Base-by-base conservation (phyloP, 257 asterid genomes). In the Nyctanthes arbortristis region DNA sequence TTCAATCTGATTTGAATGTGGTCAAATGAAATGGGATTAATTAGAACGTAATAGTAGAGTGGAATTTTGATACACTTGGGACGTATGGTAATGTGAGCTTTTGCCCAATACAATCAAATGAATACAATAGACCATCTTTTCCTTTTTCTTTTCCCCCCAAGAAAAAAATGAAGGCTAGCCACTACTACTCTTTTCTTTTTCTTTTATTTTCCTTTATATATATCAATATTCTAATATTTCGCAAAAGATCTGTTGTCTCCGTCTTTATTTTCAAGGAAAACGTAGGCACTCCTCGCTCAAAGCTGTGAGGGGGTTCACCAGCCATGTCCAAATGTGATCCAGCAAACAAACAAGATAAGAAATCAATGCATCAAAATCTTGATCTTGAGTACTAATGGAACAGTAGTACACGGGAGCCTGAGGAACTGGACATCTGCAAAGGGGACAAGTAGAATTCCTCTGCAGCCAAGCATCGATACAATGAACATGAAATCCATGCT, bases 381-480 rank as follows among this genome's bases (percentile, higher is more conserved):
- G 59, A 52, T 52, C 59, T 52, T 52, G 59, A 7, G 59, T 24
- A 1, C 59, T 24, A 22, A 20, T 52, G 59, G 59, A 52, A 24
- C 3, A 10, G 31, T 20, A 52, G 11, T 52, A 13, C 13, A 24
- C 9, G 16, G 30, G 16, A 22, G 29, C 10, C 16, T 10, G 59
- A 52, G 31, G 59, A 52, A 52, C 16, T 24, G 59, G 59, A 52
- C 59, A 52, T 27, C 59, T 52, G n/a, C 59, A 52, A 22, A 52
- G 13, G 59, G 59, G 59, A 22, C 59, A 52, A 12, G 59, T 22
- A 8, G 59, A 52, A 52, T 52, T 14, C 31, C 29, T 24, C 7
- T 22, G 30, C 30, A 24, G 59, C 59, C 59, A 52, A 9, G 59
- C 59, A 52, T 52, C 31, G 3, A 52, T 52, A 22, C 59, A 52